phyloP scores from a whole-genome alignment of 768 basidiomycete genomes.

The Macrocybe gigantea region DNA sequence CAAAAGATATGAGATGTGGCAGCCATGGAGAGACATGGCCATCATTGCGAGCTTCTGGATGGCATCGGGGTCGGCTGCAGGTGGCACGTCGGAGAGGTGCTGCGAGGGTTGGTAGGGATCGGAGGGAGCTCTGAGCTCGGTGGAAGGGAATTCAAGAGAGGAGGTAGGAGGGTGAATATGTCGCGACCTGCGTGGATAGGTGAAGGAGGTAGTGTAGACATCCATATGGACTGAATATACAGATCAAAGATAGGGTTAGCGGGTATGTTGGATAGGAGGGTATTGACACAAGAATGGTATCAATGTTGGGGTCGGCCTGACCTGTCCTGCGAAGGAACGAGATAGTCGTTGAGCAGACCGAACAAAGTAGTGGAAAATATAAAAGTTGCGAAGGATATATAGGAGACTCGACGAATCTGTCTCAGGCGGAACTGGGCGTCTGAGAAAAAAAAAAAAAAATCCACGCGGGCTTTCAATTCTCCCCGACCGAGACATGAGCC shows the following conservation, averaged over 20 bases:
- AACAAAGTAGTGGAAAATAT: constrained; percentile 22
- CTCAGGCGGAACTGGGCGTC: constrained; percentile 17
- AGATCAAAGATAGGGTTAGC: constrained; percentile 7
- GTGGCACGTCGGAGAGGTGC: constrained; percentile 29
- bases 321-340: constrained; percentile 15
- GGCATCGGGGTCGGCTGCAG: constrained; percentile 57
- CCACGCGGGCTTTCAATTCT: constrained; percentile 35
- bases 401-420: constrained; percentile 19
- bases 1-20: constrained; percentile 75
- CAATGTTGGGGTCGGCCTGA: constrained; percentile 27
- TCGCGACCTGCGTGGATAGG: constrained; percentile 79
- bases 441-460: constrained; percentile 25
- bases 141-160: constrained; percentile 54
- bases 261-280: constrained; percentile 40
- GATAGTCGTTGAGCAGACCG: constrained; percentile 18
- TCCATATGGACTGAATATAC: constrained; percentile 60
- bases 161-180: constrained; percentile 58
- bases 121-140: constrained; percentile 40
- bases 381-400: constrained; percentile 13
- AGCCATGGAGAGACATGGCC: constrained; percentile 76
- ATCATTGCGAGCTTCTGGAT: constrained; percentile 75
- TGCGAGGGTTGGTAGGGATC: constrained; percentile 32
- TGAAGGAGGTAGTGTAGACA: constrained; percentile 92
- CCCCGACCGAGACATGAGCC: constrained; percentile 15
- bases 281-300: constrained; percentile 52